Percentiles rank a stretch among this genome's conserved stretches.
Conservation (phyloP, 2,329 filamentous ascomycete genomes). For the Botrytis byssoidea region DNA sequence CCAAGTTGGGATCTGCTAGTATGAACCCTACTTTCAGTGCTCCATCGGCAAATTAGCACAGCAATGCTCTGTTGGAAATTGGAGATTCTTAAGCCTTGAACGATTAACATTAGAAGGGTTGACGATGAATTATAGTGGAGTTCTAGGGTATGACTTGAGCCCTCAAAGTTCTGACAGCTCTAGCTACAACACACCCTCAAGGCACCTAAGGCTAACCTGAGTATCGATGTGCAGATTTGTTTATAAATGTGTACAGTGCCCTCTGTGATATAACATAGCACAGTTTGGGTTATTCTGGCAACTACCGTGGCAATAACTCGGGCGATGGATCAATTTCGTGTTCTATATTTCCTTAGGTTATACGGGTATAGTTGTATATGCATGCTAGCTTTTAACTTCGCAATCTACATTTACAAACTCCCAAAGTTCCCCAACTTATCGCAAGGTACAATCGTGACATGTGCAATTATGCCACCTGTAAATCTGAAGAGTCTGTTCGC, state of each 20-base stretch:
- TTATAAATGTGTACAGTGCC: background rate
- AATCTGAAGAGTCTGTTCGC: constrained; percentile 26
- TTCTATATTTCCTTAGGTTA: constrained; percentile 13
- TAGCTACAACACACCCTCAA: background rate
- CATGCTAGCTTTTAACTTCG: constrained; percentile 12
- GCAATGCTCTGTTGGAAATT: constrained; percentile 10
- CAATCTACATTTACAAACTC: background rate
- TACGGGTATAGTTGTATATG: constrained; percentile 13
- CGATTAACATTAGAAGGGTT: constrained; percentile 13
- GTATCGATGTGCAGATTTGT: background rate
- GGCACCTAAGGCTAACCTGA: background rate
- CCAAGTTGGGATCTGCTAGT: constrained; percentile 32
- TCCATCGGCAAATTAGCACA: constrained; percentile 12
- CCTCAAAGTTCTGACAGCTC: constrained; percentile 9
- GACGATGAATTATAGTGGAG: constrained; percentile 11
- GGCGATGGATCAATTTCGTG: constrained; percentile 13
- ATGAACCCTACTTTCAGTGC: constrained; percentile 10
- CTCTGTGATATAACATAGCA: background rate
- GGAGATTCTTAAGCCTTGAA: background rate
- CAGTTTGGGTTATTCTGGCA: constrained; percentile 7
- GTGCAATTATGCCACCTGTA: background rate
- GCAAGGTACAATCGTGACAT: constrained; percentile 2
- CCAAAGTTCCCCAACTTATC: constrained; percentile 7
- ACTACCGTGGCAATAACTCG: constrained; percentile 19
- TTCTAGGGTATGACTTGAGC: background rate